Evolutionary conservation across 495 filamentous ascomycete species (phyloP), one percentile per base, ranked within the genome.

Genomic region (Schizothecium vesticola): DNA sequence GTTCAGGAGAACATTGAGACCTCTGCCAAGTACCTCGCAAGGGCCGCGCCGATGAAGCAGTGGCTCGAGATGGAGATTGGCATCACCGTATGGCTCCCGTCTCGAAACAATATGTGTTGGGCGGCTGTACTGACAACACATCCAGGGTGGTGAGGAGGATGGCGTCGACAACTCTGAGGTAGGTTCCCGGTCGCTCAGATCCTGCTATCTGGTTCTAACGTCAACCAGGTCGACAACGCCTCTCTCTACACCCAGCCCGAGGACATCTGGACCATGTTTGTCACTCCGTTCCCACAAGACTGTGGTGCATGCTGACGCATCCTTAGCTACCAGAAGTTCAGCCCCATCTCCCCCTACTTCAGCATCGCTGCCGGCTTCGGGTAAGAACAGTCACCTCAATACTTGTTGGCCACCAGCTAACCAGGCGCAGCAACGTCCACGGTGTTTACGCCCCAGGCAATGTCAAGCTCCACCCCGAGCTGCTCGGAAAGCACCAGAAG

Each of bases 391-490:
- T 29, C n/a, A 24, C 36, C n/a, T 12, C 5, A 9, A 13, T 10
- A 26, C 0, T 31, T 21, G n/a, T 21, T 29, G 22, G 43, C 64
- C 16, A 10, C n/a, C 22, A 23, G 24, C 71, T 72, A n/a, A 62
- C 61, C 22, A 23, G 16, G 11, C 67, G 25, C 55, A 95, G 94
- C 75, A 99, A 99, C 79, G 94, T 98, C 31, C 96, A 99, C 86
- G 95, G 95, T 80, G 95, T 99, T 69, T 98, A 99, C 87, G 94
- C 96, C 84, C 96, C 96, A 66, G 95, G 96, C 70, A 99, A 99
- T 80, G 95, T 98, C 78, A 89, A 90, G 78, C 89, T 98, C 56
- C 93, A 96, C 82, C 95, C 95, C 61, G 92, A 96, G 82, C 87
- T 98, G 33, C 89, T 99, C 68, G 85, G 85, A 76, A 95, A 96